Evolutionary conservation across 495 filamentous ascomycete genomes (phyloP), one percentile per base, ranked within the genome.

Genomic region (Evernia prunastri): DNA sequence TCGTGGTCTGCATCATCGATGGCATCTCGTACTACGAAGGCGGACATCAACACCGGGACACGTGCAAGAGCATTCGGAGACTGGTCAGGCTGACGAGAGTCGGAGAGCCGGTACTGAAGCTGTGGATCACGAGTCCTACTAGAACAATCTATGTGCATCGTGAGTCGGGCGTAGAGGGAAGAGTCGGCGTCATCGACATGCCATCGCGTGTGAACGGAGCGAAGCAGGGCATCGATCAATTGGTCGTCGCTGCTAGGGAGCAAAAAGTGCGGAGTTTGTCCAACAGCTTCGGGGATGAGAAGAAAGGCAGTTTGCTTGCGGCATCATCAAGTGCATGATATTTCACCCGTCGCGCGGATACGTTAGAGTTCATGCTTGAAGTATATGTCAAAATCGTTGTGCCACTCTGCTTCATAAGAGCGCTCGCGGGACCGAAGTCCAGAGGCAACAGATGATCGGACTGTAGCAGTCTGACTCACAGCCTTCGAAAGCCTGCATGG

Each of bases 1-100:
- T 47, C 23, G 58, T 67, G 36, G 57, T 67, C 31, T 67, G 65
- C 29, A 37, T 67, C 37, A 33, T 67, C 18, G 65, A 67, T 35
- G 65, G 61, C 18, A 54, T 67, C 9, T 67, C 65, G 17, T 64
- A 40, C 36, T 64, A 64, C 49, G 65, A 67, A 9, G 56, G 43
- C 31, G 29, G 17, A 7, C 43, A 57, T 42, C 43, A 56, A 33
- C 18, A 39, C 18, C 29, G 53, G 11, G 54, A 64, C 37, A 63
- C 57, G 10, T 47, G 56, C 36, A 45, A 51, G 57, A 35, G 23
- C 18, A 35, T 64, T 13, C 45, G 57, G 15, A 61, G 37, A 15
- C 47, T 67, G 18, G 56, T 58, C 20, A 59, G 35, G 35, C 56
- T 64, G 12, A 61, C 61, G n/a, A 64, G 27, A 47, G 45, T 25